Conservation (phyloP, 176 grass and related monocot species). For the Thinopyrum elongatum region DNA sequence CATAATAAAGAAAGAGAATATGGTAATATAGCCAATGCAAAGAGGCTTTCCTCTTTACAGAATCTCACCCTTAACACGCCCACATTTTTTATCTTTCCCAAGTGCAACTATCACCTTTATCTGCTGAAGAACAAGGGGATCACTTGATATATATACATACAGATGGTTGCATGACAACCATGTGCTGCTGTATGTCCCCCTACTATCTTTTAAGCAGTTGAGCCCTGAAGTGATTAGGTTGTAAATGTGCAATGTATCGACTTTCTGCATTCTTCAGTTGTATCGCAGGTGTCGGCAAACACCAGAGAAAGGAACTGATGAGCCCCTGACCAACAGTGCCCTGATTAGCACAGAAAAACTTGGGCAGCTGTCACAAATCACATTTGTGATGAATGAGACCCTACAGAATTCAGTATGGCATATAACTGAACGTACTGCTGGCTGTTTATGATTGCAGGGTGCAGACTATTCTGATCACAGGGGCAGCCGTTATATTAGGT, state of each 20-base stretch:
- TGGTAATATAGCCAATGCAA: neutral
- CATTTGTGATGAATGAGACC: neutral
- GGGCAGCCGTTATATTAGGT: neutral
- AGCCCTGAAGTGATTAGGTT: neutral
- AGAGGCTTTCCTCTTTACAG: neutral
- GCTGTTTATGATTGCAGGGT: neutral
- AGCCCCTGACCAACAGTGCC: neutral
- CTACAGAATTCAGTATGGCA: neutral
- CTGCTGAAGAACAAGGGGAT: neutral
- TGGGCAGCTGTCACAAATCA: neutral
- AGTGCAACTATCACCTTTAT: neutral
- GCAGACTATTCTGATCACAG: conserved; percentile 2
- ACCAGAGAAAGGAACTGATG: neutral
- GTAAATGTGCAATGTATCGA: neutral
- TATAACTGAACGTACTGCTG: neutral
- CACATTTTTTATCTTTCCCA: neutral
- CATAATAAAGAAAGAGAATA: neutral
- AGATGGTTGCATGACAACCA: neutral
- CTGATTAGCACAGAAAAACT: neutral
- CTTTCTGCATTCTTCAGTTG: conserved; percentile 2
- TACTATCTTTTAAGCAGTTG: neutral
- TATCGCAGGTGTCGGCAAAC: neutral
- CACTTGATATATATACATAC: neutral
- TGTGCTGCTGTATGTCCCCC: neutral
- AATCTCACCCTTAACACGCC: neutral